Evolutionary conservation across 768 basidiomycete species (phyloP), one percentile per base, ranked within the genome.

Genomic region (Russula ochroleuca): DNA sequence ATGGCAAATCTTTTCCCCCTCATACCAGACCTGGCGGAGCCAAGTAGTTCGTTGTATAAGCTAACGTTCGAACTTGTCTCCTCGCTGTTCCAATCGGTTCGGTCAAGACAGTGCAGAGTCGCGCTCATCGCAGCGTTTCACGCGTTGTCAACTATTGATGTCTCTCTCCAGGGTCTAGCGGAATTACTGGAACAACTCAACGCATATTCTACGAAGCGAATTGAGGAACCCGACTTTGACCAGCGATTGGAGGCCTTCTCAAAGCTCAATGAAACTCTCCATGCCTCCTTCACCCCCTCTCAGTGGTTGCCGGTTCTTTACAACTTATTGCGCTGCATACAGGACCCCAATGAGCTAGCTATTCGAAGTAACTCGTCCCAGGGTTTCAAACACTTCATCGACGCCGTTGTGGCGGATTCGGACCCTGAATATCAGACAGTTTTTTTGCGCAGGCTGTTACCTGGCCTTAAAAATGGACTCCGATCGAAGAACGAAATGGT

Each of bases 201-300:
- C 70, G 86, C 96, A 0, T 99, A 87, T 71, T 96, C 94, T 0
- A 73, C 74, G 1, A 88, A 85, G 69, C 82, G 94, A 8, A 73
- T 94, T 38, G 93, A 96, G 61, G 94, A 98, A 71, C 91, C 94
- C 2, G 93, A 98, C 73, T 98, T 97, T 67, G 91, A 95, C 61
- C 81, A 84, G 33, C 87, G 97, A 2, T 77, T 98, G 2, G 72
- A 75, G 1, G 94, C 92, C 0, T 97, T 92, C 74, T 78, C 83
- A 0, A 72, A 71, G 14, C 76, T 98, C 54, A 96, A 94, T 73
- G 93, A 94, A 65, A 76, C 73, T 0, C 59, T 80, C 19, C 83
- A 87, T 71, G 67, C 71, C 54, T 73, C 76, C 0, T 71, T 94
- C 3, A 78, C 82, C 0, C 72, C 76, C 2, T 72, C 77, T 0